These are phyloP conservation scores for Aspergillus glaucus DNA, from an alignment of 2,329 filamentous ascomycete genomes.

Conservation along the genomic window DNA sequence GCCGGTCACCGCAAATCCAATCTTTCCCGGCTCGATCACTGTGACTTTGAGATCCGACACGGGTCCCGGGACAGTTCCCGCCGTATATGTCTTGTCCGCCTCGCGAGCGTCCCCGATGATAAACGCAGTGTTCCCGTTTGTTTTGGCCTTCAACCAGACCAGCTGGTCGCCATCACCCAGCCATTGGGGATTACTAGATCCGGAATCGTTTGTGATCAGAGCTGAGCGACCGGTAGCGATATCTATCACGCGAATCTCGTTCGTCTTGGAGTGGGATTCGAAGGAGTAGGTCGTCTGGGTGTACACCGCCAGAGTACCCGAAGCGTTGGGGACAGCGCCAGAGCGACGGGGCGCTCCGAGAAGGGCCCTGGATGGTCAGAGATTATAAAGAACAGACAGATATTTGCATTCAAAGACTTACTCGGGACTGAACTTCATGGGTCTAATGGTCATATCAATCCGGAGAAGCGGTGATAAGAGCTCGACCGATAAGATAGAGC, in stretches of 20 bases:
- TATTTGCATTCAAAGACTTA: conserved; percentile 15
- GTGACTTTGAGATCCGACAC: conserved; percentile 43
- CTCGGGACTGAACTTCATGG: conserved; percentile 39
- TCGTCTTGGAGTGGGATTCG: conserved; percentile 42
- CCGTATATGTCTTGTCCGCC: conserved; percentile 37
- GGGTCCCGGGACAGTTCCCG: conserved; percentile 41
- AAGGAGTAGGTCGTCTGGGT: conserved; percentile 47
- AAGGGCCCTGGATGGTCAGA: conserved; percentile 32
- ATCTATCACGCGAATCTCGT: conserved; percentile 42
- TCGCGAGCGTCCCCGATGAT: conserved; percentile 38
- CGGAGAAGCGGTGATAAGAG: conserved; percentile 10
- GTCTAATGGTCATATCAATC: conserved; percentile 34
- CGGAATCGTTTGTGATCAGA: conserved; percentile 39
- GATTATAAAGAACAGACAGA: neutral
- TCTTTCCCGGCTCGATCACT: conserved; percentile 34
- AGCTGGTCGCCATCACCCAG: conserved; percentile 38
- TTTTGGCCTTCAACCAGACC: conserved; percentile 41
- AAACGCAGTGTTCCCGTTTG: conserved; percentile 43
- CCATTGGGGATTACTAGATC: conserved; percentile 43
- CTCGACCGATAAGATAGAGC: conserved; percentile 7
- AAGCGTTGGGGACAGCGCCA: conserved; percentile 38
- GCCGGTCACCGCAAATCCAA: conserved; percentile 43
- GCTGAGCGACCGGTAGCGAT: conserved; percentile 35
- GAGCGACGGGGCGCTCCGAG: conserved; percentile 43
- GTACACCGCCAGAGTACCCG: conserved; percentile 43